Evolutionary conservation across 2,329 filamentous ascomycete species (phyloP).

Genomic region (Pseudodiploospora longispora): DNA sequence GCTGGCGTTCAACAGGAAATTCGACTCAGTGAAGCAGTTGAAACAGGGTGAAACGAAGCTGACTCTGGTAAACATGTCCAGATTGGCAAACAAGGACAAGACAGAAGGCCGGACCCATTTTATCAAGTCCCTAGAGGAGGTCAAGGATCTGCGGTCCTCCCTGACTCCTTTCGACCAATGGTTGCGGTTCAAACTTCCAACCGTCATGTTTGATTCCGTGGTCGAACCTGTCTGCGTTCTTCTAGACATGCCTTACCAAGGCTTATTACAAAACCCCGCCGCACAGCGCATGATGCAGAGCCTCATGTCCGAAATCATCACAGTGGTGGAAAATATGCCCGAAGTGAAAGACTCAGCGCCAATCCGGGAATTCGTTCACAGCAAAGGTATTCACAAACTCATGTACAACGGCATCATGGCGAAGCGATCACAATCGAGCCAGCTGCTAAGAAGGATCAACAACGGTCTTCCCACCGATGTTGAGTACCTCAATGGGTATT

Average conservation of each 20-base stretch:
- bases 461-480: constrained; percentile 62
- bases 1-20: constrained; percentile 32
- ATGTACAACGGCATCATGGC: constrained; percentile 33
- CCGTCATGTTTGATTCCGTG: constrained; percentile 65
- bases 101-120: constrained; percentile 15
- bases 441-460: constrained; percentile 60
- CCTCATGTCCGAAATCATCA: constrained; percentile 65
- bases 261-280: constrained; percentile 58
- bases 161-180: constrained; percentile 34
- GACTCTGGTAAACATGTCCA: constrained; percentile 16
- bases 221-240: constrained; percentile 77
- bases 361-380: constrained; percentile 47
- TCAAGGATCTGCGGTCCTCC: constrained; percentile 14
- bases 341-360: constrained; percentile 59
- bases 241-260: constrained; percentile 66
- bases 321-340: constrained; percentile 64
- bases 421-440: constrained; percentile 45
- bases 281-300: constrained; percentile 59
- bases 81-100: constrained; percentile 11
- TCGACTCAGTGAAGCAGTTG: constrained; percentile 31
- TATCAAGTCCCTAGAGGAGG: constrained; percentile 13
- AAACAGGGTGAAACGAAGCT: constrained; percentile 23
- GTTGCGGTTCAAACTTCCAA: constrained; percentile 67
- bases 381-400: constrained; percentile 51
- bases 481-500: constrained; percentile 82